phyloP scores from a whole-genome alignment of 495 filamentous ascomycete species.

The Talaromyces ruber region DNA sequence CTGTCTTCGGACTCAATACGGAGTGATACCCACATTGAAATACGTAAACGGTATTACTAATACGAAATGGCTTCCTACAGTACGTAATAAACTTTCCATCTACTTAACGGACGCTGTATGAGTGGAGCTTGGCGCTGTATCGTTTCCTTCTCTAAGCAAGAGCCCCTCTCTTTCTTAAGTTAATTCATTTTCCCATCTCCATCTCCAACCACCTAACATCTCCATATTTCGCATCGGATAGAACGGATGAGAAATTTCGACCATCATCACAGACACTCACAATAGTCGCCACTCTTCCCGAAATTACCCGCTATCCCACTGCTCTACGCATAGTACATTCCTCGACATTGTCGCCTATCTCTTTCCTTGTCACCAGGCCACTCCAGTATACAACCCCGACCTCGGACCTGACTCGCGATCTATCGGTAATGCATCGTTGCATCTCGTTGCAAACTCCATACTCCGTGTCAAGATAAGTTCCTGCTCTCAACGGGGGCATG shows the following conservation, averaged over 20 bases:
- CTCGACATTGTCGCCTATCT: background rate
- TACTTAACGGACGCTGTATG: background rate
- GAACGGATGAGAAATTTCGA: background rate
- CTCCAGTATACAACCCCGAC: background rate
- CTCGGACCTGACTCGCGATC: background rate
- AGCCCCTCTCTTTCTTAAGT: background rate
- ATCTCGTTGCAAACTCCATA: background rate
- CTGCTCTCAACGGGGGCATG: slow-evolving; percentile 28
- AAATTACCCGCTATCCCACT: background rate
- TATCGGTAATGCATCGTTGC: slow-evolving; percentile 5
- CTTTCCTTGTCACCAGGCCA: background rate
- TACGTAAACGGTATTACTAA: background rate
- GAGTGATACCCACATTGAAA: background rate
- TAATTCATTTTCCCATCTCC: slow-evolving; percentile 1
- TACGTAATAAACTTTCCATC: background rate
- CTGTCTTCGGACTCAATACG: background rate
- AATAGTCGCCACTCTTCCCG: background rate
- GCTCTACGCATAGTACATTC: background rate
- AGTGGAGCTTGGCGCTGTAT: background rate
- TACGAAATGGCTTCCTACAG: background rate
- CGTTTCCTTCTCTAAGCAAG: background rate
- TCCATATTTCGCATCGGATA: background rate
- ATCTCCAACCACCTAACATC: background rate
- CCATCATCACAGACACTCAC: background rate
- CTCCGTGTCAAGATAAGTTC: slow-evolving; percentile 1